A percentile compares a stretch with the other conserved stretches of the same genome.
phyloP scores from a whole-genome alignment of 352 stramenopile genomes.

The Phytophthora syringae region DNA sequence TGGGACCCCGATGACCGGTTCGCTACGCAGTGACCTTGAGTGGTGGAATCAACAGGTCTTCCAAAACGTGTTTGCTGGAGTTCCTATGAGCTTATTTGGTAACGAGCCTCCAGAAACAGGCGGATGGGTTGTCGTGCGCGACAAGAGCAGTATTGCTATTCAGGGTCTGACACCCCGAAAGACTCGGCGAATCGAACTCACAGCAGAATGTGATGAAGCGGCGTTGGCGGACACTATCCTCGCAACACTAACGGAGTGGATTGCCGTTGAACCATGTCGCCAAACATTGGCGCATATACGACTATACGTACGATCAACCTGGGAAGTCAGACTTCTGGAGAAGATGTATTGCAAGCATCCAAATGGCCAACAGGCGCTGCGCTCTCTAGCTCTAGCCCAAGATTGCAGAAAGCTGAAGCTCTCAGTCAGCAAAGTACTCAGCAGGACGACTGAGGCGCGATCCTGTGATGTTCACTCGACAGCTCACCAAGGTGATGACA shows the following conservation, averaged over 20 bases:
- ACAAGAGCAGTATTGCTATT: neutral
- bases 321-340: neutral
- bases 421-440: neutral
- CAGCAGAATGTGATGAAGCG: neutral
- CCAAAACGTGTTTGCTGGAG: constrained; percentile 10
- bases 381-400: neutral
- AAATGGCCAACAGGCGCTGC: neutral
- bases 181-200: neutral
- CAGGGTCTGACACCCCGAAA: neutral
- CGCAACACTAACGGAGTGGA: neutral
- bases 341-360: neutral
- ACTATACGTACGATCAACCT: neutral
- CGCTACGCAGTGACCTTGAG: neutral
- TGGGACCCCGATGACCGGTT: neutral
- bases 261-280: neutral
- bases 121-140: neutral
- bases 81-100: constrained; percentile 5
- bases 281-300: neutral
- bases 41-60: constrained; percentile 10
- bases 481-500: neutral
- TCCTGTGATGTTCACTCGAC: neutral
- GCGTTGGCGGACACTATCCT: neutral
- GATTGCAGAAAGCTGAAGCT: neutral
- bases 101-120: neutral
- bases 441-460: neutral